Evolutionary conservation across 495 filamentous ascomycete species (phyloP).

Genomic region (Xylaria bambusicola): DNA sequence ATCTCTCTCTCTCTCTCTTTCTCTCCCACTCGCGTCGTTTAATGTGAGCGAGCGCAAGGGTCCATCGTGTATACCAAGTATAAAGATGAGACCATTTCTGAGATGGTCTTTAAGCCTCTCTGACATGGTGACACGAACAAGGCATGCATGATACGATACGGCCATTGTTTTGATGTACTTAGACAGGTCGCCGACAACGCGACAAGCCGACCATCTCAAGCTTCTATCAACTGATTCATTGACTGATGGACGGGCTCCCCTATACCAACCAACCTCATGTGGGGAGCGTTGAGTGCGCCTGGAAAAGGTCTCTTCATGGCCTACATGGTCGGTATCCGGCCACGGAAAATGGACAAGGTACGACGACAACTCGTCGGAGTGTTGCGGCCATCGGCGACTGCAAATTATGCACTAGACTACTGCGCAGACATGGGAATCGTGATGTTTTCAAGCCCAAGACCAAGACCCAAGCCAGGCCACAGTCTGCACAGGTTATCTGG

Average conservation of each 20-base stretch:
- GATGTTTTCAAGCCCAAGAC: constrained; percentile 13
- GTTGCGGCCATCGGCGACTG: constrained; percentile 9
- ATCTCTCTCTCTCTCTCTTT: neutral
- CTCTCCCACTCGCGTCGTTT: too few species aligned
- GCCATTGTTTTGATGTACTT: constrained; percentile 4
- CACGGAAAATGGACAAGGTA: constrained; percentile 14
- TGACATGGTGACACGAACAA: constrained; percentile 3
- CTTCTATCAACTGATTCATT: neutral
- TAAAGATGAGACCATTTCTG: too few species aligned
- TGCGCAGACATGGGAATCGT: neutral
- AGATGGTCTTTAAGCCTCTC: neutral
- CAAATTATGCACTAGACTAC: neutral
- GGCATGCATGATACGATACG: constrained; percentile 5
- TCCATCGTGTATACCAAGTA: too few species aligned
- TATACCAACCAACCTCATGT: constrained; percentile 14
- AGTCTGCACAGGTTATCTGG: constrained; percentile 1
- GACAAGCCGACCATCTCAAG: neutral
- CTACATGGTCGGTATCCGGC: constrained; percentile 14
- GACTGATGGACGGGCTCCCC: neutral
- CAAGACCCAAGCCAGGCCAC: too few species aligned
- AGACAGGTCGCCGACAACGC: constrained; percentile 14
- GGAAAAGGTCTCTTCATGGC: constrained; percentile 4
- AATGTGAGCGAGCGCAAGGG: too few species aligned
- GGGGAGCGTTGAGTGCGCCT: neutral
- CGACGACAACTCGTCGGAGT: too few species aligned